Conservation (phyloP, 176 grass and related monocot genomes). For the Phragmites australis region DNA sequence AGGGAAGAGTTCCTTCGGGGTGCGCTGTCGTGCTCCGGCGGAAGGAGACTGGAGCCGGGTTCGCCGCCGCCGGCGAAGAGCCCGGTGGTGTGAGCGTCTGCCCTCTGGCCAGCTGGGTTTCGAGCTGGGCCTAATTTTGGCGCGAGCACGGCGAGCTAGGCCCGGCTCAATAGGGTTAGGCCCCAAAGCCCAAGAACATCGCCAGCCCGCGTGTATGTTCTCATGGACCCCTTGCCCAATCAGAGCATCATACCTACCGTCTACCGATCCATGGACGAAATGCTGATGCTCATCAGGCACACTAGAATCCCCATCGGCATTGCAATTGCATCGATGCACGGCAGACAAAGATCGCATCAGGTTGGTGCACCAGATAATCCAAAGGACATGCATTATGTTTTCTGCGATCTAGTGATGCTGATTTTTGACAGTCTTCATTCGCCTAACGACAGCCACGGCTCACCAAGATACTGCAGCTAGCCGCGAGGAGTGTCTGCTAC, state of each 20-base stretch:
- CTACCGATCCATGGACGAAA: too few species aligned
- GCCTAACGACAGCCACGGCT: slow-evolving; percentile 38
- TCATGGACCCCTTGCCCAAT: too few species aligned
- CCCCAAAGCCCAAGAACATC: too few species aligned
- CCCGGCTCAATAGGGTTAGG: too few species aligned
- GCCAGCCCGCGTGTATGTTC: too few species aligned
- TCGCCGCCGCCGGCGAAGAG: background rate
- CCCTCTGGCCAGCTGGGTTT: background rate
- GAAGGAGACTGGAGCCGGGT: background rate
- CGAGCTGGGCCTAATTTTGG: background rate
- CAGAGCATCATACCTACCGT: too few species aligned
- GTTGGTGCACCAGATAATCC: slow-evolving; percentile 4
- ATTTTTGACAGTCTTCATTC: slow-evolving; percentile 19
- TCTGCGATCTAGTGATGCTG: background rate
- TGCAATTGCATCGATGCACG: background rate
- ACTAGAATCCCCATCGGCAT: background rate
- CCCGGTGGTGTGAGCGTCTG: background rate
- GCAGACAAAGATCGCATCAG: background rate
- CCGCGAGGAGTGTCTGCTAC: slow-evolving; percentile 19
- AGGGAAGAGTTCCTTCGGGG: background rate
- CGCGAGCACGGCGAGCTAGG: background rate
- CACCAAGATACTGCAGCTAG: slow-evolving; percentile 5
- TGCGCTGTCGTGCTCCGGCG: background rate
- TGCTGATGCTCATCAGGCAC: too few species aligned
- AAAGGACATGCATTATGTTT: slow-evolving; percentile 1